These are phyloP conservation scores for Schwanniomyces yamadae DNA, from an alignment of 805 yeast species.

Conservation along the genomic window DNA sequence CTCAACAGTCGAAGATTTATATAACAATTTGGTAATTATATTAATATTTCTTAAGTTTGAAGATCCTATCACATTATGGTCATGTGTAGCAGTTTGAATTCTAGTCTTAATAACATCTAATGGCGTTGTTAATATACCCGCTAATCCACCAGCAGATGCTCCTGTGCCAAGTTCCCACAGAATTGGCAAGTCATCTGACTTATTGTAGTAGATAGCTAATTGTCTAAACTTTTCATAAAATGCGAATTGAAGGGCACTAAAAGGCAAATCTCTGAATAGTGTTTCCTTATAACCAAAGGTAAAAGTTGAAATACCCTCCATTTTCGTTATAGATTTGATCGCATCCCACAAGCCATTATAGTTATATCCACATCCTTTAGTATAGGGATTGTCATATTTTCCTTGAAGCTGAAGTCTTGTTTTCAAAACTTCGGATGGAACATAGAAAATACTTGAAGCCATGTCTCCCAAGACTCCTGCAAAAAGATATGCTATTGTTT, in stretches of 20 bases:
- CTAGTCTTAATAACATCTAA: conserved; percentile 90
- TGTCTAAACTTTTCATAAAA: conserved; percentile 84
- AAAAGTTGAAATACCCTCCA: conserved; percentile 75
- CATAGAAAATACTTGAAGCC: conserved; percentile 83
- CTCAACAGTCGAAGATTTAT: conserved; percentile 25
- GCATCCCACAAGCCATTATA: conserved; percentile 78
- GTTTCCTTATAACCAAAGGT: conserved; percentile 95
- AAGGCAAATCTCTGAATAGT: conserved; percentile 86
- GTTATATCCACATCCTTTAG: conserved; percentile 76
- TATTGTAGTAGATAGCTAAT: conserved; percentile 47
- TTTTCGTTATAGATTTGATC: conserved; percentile 53
- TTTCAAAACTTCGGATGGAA: conserved; percentile 92
- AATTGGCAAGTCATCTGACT: conserved; percentile 48
- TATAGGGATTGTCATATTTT: conserved; percentile 72
- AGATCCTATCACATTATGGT: no score
- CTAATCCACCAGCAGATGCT: conserved; percentile 93
- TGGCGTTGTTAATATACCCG: conserved; percentile 88
- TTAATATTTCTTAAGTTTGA: conserved; percentile 1
- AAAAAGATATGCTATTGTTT: conserved; percentile 72
- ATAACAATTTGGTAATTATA: conserved; percentile 10
- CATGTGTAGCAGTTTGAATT: conserved; percentile 77
- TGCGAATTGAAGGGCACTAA: conserved; percentile 93
- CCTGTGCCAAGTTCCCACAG: conserved; percentile 77
- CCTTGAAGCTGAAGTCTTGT: conserved; percentile 95
- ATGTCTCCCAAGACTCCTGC: conserved; percentile 96